A percentile compares a stretch with the other conserved stretches of the same genome.
Evolutionary conservation across 371 early-diverging fungal genomes (phyloP).

Genomic region (Mortierella sp.): DNA sequence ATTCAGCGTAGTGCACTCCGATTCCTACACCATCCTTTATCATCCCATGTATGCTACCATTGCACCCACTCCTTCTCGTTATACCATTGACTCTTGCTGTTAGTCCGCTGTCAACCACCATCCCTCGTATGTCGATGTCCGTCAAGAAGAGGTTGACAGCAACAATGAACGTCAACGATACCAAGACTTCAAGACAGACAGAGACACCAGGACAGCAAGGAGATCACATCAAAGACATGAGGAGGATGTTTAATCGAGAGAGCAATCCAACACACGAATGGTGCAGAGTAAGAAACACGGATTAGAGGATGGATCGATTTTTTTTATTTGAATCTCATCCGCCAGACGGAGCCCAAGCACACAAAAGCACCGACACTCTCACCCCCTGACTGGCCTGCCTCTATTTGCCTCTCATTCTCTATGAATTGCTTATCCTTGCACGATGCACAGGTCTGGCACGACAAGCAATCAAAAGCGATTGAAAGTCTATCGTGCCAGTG

Average conservation of each 20-base stretch:
- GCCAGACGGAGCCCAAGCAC: background rate
- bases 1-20: no score
- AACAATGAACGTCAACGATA: background rate
- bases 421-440: background rate
- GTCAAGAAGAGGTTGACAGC: background rate
- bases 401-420: background rate
- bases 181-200: background rate
- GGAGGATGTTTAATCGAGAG: background rate
- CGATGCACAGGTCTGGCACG: no score
- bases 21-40: no score
- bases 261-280: constrained; percentile 4
- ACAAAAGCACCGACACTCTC: background rate
- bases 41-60: background rate
- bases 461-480: no score
- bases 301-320: no score
- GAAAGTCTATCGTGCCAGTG: no score
- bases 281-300: background rate
- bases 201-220: background rate
- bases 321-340: background rate
- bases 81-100: background rate
- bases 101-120: no score
- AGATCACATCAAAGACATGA: background rate
- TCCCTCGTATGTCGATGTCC: no score
- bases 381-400: no score
- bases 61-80: no score